Evolutionary conservation across 495 filamentous ascomycete species (phyloP), one percentile per base, ranked within the genome.

Genomic region (Aspergillus egyptiacus): DNA sequence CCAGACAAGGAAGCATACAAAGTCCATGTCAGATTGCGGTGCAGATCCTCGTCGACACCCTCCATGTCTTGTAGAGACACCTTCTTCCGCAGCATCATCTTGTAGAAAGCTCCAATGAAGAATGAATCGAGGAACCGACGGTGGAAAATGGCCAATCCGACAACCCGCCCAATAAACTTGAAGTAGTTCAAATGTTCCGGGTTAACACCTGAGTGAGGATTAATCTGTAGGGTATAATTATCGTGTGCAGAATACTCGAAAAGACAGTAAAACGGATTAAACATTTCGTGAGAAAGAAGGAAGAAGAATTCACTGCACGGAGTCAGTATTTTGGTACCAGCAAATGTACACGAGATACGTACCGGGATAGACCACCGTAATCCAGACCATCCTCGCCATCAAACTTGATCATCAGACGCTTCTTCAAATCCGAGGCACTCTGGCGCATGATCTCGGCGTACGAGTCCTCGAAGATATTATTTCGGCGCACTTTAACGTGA

Each of bases 171-270:
- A 62, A 99, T 99, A 72, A 99, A 99, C 71, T 95, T 99, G 79
- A 99, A 99, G 70, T 96, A 99, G 61, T 96, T 96, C 56, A 99
- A 75, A 79, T 99, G 93, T 70, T 99, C 93, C 6, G 93, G 94
- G 70, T 99, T 99, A 68, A 99, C 96, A 54, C 93, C 93, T 50
- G 93, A 99, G 64, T 99, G 93, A 48, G 93, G 93, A 72, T 99
- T 99, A 74, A 99, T 99, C 71, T 99, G 93, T 48, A 99, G 84
- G 46, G 93, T 99, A 73, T 99, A 99, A 73, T 99, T 99, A 80
- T 99, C 93, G 73, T 99, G 93, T 23, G 93, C 93, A 53, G 93
- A 96, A 66, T 99, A 99, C 72, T 99, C 93, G 74, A 99, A 99
- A 36, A 99, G 78, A 70, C 93, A 99, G 73, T 99, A 99, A 73